A percentile compares a stretch with the other conserved stretches of the same genome.
These are phyloP conservation scores for Mrakia hoshinonis DNA, from an alignment of 768 basidiomycete species.

Conservation along the genomic window DNA sequence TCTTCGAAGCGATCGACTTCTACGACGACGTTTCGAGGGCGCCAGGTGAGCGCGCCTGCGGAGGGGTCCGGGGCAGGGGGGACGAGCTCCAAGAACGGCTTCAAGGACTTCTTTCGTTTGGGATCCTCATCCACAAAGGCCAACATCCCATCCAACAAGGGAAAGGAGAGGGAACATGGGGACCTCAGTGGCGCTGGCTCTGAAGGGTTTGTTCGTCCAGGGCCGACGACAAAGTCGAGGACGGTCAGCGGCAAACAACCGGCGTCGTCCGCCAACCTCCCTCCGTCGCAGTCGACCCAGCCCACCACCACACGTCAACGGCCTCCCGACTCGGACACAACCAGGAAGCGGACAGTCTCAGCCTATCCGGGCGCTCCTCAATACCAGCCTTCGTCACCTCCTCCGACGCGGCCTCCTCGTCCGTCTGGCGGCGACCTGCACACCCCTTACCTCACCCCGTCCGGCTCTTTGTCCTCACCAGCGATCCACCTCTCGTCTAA, in stretches of 20 bases:
- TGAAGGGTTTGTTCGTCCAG: not conserved
- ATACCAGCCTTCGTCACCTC: constrained; percentile 44
- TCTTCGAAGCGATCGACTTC: too few species aligned
- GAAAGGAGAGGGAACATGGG: not conserved
- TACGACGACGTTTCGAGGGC: too few species aligned
- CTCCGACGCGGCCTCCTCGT: not conserved
- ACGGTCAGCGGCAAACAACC: not conserved
- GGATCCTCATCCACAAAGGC: not conserved
- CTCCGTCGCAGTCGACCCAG: not conserved
- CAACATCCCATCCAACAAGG: not conserved
- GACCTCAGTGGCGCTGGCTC: not conserved
- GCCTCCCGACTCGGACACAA: not conserved
- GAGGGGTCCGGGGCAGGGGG: too few species aligned
- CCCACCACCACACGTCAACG: not conserved
- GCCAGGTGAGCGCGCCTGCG: too few species aligned
- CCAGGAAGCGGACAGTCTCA: not conserved
- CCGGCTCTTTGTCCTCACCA: constrained; percentile 69
- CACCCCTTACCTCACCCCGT: constrained; percentile 57
- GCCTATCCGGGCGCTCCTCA: not conserved
- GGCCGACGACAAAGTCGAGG: not conserved
- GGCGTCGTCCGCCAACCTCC: too few species aligned
- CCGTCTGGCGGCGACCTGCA: constrained; percentile 40
- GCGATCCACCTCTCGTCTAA: constrained; percentile 58
- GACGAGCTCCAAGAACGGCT: not conserved
- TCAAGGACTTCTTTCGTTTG: not conserved